phyloP scores from a whole-genome alignment of 164 flowering plant genomes.

The Magnolia kwangsiensis region DNA sequence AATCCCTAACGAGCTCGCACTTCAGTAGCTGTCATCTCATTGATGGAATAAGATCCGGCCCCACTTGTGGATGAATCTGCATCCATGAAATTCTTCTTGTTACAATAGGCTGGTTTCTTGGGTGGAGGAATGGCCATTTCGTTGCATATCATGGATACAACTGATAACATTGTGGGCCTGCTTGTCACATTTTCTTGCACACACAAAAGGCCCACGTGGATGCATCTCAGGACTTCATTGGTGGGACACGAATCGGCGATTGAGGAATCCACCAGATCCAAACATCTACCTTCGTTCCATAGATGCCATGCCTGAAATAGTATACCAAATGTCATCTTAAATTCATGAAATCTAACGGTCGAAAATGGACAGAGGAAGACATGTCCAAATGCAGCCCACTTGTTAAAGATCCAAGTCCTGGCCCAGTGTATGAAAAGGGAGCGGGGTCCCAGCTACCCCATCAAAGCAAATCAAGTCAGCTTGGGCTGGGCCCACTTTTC shows the following conservation, averaged over 20 bases:
- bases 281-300: slow-evolving; percentile 25
- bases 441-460: no score
- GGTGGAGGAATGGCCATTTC: slow-evolving; percentile 26
- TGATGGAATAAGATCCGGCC: background rate
- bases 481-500: no score
- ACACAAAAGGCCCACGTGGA: slow-evolving; percentile 36
- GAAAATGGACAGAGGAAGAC: no score
- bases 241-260: slow-evolving; percentile 8
- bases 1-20: background rate
- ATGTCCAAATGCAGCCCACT: no score
- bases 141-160: slow-evolving; percentile 23
- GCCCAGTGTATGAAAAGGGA: no score
- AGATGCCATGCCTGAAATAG: slow-evolving; percentile 24
- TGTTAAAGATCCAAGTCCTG: no score
- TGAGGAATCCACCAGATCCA: slow-evolving; percentile 23
- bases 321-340: background rate
- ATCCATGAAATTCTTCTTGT: background rate
- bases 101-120: slow-evolving; percentile 28
- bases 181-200: slow-evolving; percentile 27
- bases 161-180: slow-evolving; percentile 29
- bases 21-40: background rate
- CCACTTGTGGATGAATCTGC: background rate
- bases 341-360: no score
- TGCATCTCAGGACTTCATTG: slow-evolving; percentile 24
- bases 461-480: no score